phyloP scores from a whole-genome alignment of 2,329 filamentous ascomycete genomes.

The Leptosphaerulina australis region DNA sequence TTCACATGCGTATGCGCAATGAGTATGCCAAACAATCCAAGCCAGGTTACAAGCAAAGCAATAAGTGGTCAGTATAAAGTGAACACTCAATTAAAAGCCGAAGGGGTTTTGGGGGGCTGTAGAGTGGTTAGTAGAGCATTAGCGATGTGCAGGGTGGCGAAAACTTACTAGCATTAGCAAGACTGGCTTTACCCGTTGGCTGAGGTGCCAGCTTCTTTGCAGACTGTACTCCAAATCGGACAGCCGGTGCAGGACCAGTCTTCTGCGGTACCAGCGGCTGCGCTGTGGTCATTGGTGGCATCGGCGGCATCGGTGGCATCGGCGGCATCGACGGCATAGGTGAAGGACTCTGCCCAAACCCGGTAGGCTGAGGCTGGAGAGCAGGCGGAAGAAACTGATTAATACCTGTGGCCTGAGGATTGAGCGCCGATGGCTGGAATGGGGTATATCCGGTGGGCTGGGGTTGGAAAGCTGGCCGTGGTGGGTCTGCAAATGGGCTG shows the following conservation, averaged over 20 bases:
- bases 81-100: constrained; percentile 60
- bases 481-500: constrained; percentile 61
- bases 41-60: not conserved
- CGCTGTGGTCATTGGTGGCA: constrained; percentile 63
- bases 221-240: constrained; percentile 81
- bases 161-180: constrained; percentile 93
- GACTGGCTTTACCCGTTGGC: constrained; percentile 88
- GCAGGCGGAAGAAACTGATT: constrained; percentile 54
- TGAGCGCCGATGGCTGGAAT: constrained; percentile 48
- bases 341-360: constrained; percentile 59
- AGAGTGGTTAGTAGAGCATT: constrained; percentile 32
- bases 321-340: constrained; percentile 64
- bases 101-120: constrained; percentile 73
- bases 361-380: constrained; percentile 61
- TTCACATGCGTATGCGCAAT: constrained; percentile 22
- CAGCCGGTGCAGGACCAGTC: constrained; percentile 83
- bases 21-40: constrained; percentile 4
- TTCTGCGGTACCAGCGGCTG: constrained; percentile 75
- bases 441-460: constrained; percentile 50
- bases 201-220: constrained; percentile 82
- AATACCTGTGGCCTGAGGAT: constrained; percentile 62
- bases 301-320: constrained; percentile 48
- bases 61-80: not conserved
- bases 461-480: constrained; percentile 53
- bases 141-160: not conserved